These are phyloP conservation scores for Paecilomyces niveus DNA, from an alignment of 2,329 filamentous ascomycete species.

Conservation along the genomic window DNA sequence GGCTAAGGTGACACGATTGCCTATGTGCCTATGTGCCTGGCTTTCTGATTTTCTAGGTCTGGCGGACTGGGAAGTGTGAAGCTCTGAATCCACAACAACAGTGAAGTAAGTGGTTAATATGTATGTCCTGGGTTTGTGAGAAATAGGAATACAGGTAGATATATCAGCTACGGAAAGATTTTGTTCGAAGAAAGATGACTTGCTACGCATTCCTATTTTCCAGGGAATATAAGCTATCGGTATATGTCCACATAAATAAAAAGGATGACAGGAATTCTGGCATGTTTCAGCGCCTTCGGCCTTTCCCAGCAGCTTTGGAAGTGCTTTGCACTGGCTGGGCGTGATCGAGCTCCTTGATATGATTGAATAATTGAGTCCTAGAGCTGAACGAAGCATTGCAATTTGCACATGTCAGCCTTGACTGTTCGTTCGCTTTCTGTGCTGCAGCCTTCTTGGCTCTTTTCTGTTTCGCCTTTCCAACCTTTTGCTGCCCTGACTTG, in stretches of 20 bases:
- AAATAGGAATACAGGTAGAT: neutral
- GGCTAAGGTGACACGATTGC: slow-evolving; percentile 39
- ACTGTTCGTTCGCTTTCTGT: slow-evolving; percentile 15
- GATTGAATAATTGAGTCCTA: slow-evolving; percentile 64
- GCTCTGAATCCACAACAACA: neutral
- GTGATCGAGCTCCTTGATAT: slow-evolving; percentile 61
- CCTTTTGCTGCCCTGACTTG: slow-evolving; percentile 19
- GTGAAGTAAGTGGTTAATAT: neutral
- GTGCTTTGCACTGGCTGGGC: slow-evolving; percentile 42
- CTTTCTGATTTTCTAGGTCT: neutral
- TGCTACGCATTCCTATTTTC: neutral
- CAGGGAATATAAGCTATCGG: neutral
- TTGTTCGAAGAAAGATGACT: neutral
- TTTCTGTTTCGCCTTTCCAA: slow-evolving; percentile 49
- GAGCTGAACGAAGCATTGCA: slow-evolving; percentile 74
- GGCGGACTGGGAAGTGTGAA: neutral
- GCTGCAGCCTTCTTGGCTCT: slow-evolving; percentile 43
- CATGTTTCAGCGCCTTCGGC: neutral
- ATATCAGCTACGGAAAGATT: neutral
- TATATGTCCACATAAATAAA: too few species aligned
- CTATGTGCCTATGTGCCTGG: too few species aligned
- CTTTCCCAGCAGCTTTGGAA: neutral
- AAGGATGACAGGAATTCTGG: neutral
- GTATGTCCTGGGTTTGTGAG: neutral
- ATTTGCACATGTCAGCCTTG: slow-evolving; percentile 62